A percentile compares a stretch with the other conserved stretches of the same genome.
These are phyloP conservation scores for Podaxis sp. DNA, from an alignment of 768 basidiomycete genomes.

Conservation along the genomic window DNA sequence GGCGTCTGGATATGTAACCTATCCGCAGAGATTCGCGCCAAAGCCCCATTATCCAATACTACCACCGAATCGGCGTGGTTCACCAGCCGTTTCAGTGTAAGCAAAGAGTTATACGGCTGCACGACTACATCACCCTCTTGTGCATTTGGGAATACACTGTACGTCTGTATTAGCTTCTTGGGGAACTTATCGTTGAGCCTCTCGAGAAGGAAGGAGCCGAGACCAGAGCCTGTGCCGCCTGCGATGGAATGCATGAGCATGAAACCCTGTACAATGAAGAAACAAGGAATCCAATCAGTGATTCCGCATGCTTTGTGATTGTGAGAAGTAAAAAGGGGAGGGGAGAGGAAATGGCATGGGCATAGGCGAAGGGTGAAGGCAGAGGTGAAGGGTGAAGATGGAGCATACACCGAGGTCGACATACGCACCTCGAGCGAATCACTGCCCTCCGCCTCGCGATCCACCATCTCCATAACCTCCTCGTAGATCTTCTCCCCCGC, in stretches of 20 bases:
- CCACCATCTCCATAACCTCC: conserved; percentile 98
- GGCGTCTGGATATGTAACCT: conserved; percentile 85
- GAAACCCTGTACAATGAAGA: conserved; percentile 71
- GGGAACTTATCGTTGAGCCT: conserved; percentile 97
- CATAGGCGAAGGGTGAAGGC: not conserved
- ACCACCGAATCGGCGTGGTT: conserved; percentile 98
- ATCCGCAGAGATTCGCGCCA: conserved; percentile 91
- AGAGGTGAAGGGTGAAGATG: conserved; percentile 1
- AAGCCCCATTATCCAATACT: conserved; percentile 93
- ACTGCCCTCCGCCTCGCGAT: conserved; percentile 96
- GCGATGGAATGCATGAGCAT: conserved; percentile 99
- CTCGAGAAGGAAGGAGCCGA: conserved; percentile 97
- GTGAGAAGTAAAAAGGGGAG: not conserved
- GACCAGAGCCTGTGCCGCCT: conserved; percentile 96
- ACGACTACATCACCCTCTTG: conserved; percentile 96
- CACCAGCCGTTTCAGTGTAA: conserved; percentile 90
- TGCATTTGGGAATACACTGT: conserved; percentile 96
- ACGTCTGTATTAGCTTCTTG: conserved; percentile 98
- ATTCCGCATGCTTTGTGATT: not conserved
- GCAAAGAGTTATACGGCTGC: conserved; percentile 94
- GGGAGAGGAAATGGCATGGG: not conserved
- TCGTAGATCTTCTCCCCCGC: conserved; percentile 91
- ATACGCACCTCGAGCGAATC: conserved; percentile 86
- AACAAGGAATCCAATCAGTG: not conserved
- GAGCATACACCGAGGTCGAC: not conserved